Base-by-base conservation (phyloP, 2,329 filamentous ascomycete genomes). In the Clarireedia paspali region DNA sequence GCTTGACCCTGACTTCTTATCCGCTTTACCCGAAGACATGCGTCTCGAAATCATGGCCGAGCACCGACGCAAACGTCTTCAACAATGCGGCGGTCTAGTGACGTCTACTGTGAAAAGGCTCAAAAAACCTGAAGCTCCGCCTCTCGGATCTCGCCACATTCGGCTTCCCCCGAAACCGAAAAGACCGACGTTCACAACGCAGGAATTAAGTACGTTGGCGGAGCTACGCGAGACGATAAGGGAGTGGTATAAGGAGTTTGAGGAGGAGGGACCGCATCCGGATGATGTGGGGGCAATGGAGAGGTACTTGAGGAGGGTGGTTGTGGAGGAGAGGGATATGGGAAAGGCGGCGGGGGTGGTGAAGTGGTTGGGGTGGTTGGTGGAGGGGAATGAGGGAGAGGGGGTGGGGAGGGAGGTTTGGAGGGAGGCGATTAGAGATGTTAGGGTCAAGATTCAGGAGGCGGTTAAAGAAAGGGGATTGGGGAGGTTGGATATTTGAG, bases 1-100 rank as follows among this genome's bases (percentile, higher is more conserved):
- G 5, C 56, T 65, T 20, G 66, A 76, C 6, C 75, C 81, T 0
- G 83, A 85, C 0, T 91, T 96, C 65, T 82, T 97, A 2, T 83
- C 86, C 1, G 90, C 91, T 15, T 75, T 97, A 0, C 92, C 92
- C 0, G 84, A 88, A 61, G 89, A 95, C 47, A 80, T 95, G 47
- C 83, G 88, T 12, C 76, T 74, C 15, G 91, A 97, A 70, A 78
- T 97, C 6, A 71, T 96, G 2, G 84, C 82, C 20, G 88, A 95
- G 64, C 85, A 91, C 66, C 79, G 77, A 36, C 80, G 79, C 20
- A 71, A 73, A 20, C 81, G 77, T n/a, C 74, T 86, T 20, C 81
- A 82, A 39, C 76, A 73, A 17, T 36, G 45, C 1, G 74, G 78
- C 1, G 77, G 73, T 50, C 58, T 79, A 17, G 70, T 68, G 3